These are phyloP conservation scores for Cymbopogon citratus DNA, from an alignment of 176 grass and related monocot genomes.

Conservation along the genomic window DNA sequence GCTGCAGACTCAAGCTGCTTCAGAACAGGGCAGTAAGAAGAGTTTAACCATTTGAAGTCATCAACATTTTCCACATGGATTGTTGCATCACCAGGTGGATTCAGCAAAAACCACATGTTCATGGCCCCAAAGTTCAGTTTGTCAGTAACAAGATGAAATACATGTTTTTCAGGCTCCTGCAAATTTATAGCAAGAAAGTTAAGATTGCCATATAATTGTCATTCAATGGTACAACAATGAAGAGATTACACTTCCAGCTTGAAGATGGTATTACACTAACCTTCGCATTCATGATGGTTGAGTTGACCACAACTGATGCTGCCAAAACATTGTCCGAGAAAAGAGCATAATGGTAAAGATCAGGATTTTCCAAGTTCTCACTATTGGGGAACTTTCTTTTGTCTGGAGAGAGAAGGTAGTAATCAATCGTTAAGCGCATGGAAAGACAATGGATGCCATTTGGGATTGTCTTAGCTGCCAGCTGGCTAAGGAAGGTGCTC, in stretches of 20 bases:
- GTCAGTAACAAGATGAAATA: conserved; percentile 69
- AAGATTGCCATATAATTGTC: not conserved
- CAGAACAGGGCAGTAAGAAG: conserved; percentile 59
- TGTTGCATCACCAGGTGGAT: conserved; percentile 53
- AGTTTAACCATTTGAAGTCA: conserved; percentile 68
- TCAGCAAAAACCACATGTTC: conserved; percentile 77
- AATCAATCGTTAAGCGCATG: conserved; percentile 60
- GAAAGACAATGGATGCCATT: conserved; percentile 64
- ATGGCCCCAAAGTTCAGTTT: conserved; percentile 66
- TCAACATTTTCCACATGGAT: conserved; percentile 71
- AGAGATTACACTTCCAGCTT: conserved; percentile 8
- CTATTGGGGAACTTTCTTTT: conserved; percentile 59
- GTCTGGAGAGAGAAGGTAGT: conserved; percentile 58
- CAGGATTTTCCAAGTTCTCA: conserved; percentile 56
- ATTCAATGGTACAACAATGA: not conserved
- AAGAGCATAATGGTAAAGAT: conserved; percentile 65
- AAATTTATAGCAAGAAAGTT: not conserved
- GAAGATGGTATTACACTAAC: conserved; percentile 19
- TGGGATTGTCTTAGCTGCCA: conserved; percentile 65
- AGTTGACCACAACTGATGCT: conserved; percentile 66
- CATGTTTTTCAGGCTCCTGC: conserved; percentile 69
- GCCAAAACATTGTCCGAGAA: conserved; percentile 71
- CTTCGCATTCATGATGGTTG: conserved; percentile 62
- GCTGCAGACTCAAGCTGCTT: conserved; percentile 54
- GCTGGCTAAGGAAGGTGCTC: conserved; percentile 61